phyloP scores from a whole-genome alignment of 2,329 filamentous ascomycete species.

The Fusarium irregulare region DNA sequence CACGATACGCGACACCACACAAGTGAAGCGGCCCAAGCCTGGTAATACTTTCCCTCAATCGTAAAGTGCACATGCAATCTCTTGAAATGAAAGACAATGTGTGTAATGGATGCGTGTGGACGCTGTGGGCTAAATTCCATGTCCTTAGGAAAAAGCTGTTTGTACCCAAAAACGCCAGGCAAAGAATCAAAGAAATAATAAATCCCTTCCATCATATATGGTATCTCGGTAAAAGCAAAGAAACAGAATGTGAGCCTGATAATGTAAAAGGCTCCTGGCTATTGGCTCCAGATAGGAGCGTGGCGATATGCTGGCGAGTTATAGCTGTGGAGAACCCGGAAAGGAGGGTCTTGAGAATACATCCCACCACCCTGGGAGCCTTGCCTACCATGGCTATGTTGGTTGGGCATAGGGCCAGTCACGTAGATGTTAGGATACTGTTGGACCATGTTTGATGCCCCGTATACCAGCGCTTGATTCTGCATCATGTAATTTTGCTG shows the following conservation, averaged over 20 bases:
- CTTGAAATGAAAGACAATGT: constrained; percentile 29
- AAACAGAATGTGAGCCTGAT: constrained; percentile 9
- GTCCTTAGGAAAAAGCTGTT: constrained; percentile 24
- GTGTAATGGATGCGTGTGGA: constrained; percentile 38
- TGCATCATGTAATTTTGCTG: constrained; percentile 40
- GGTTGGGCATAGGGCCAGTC: constrained; percentile 15
- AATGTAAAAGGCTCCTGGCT: constrained; percentile 3
- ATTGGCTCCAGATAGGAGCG: constrained; percentile 66
- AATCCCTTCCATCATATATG: constrained; percentile 25
- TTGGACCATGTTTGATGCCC: constrained; percentile 34
- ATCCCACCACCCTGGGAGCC: constrained; percentile 34
- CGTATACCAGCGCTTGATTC: constrained; percentile 34
- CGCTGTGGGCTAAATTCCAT: constrained; percentile 33
- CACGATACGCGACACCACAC: background rate
- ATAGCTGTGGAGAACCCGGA: constrained; percentile 68
- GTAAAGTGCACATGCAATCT: constrained; percentile 26
- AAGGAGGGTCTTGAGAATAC: constrained; percentile 52
- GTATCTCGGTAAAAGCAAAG: constrained; percentile 33
- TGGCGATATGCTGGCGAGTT: constrained; percentile 68
- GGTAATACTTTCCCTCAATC: constrained; percentile 14
- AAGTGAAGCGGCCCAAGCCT: constrained; percentile 1
- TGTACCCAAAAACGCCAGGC: constrained; percentile 36
- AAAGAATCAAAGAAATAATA: constrained; percentile 17
- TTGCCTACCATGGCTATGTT: constrained; percentile 23
- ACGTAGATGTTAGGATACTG: constrained; percentile 38